These are phyloP conservation scores for Hypoxylon fragiforme DNA, from an alignment of 495 filamentous ascomycete genomes.

Conservation along the genomic window DNA sequence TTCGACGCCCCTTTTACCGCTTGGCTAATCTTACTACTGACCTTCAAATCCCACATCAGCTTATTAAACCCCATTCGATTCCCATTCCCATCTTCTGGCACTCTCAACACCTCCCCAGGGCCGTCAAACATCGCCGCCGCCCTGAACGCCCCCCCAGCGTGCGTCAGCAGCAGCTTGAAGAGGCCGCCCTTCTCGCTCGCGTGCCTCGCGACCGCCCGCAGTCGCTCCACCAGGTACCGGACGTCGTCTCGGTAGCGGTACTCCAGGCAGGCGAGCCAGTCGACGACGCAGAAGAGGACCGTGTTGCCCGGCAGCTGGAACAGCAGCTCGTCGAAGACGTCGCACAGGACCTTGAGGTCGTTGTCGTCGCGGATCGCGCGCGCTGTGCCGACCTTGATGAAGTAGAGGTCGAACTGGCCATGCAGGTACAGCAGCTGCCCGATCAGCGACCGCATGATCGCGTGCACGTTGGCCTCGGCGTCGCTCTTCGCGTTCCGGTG, in stretches of 20 bases:
- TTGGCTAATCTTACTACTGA: not conserved
- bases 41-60: not conserved
- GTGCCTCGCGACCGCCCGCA: not conserved
- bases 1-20: too few species aligned
- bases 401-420: conserved; percentile 6
- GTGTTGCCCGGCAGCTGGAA: conserved; percentile 8
- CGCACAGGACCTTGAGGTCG: conserved; percentile 5
- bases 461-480: conserved; percentile 10
- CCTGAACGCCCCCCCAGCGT: conserved; percentile 1
- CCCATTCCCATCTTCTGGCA: conserved; percentile 2
- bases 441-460: conserved; percentile 9
- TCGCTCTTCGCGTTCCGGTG: conserved; percentile 5
- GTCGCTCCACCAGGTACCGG: not conserved
- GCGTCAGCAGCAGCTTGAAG: conserved; percentile 9
- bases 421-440: conserved; percentile 7
- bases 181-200: conserved; percentile 6
- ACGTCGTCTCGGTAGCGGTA: conserved; percentile 2
- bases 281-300: conserved; percentile 5
- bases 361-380: conserved; percentile 11
- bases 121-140: not conserved
- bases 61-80: conserved; percentile 1
- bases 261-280: conserved; percentile 12
- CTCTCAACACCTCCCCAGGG: not conserved
- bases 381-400: conserved; percentile 6
- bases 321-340: conserved; percentile 6